A percentile compares a stretch with the other conserved stretches of the same genome.
phyloP scores from a whole-genome alignment of 1,284 basidiomycete species.

The Coniferiporia sulphurascens region DNA sequence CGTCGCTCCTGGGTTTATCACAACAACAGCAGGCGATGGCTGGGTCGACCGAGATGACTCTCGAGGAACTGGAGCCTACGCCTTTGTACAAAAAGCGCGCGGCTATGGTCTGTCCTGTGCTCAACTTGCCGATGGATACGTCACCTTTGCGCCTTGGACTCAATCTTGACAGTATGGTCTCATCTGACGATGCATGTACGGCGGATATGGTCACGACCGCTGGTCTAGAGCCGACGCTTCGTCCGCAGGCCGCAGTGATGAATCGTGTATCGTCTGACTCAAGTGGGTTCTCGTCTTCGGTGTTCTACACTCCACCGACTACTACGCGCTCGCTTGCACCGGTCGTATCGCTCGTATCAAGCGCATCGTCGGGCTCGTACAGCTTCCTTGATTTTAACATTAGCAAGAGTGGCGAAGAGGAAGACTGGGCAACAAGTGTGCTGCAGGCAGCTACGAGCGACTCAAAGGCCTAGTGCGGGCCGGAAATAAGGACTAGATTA shows the following conservation, averaged over 20 bases:
- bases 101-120: conserved; percentile 10
- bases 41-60: not conserved
- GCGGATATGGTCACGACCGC: not conserved
- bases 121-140: conserved; percentile 11
- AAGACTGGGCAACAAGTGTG: conserved; percentile 18
- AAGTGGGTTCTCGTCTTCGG: conserved; percentile 11
- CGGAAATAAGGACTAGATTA: not conserved
- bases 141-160: conserved; percentile 8
- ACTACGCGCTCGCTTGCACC: conserved; percentile 8
- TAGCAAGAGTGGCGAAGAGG: conserved; percentile 1
- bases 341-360: conserved; percentile 1
- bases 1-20: conserved; percentile 14
- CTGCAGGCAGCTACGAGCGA: conserved; percentile 9
- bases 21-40: conserved; percentile 1
- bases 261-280: conserved; percentile 11
- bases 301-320: conserved; percentile 18
- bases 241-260: conserved; percentile 3
- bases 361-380: conserved; percentile 6
- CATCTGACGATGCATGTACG: not conserved
- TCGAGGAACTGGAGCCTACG: not conserved
- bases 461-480: not conserved
- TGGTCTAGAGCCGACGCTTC: not conserved
- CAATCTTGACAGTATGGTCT: not conserved
- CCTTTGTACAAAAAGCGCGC: not conserved
- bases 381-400: conserved; percentile 17